Conservation (phyloP, 148 eudicot genomes). For the Beta vulgaris region DNA sequence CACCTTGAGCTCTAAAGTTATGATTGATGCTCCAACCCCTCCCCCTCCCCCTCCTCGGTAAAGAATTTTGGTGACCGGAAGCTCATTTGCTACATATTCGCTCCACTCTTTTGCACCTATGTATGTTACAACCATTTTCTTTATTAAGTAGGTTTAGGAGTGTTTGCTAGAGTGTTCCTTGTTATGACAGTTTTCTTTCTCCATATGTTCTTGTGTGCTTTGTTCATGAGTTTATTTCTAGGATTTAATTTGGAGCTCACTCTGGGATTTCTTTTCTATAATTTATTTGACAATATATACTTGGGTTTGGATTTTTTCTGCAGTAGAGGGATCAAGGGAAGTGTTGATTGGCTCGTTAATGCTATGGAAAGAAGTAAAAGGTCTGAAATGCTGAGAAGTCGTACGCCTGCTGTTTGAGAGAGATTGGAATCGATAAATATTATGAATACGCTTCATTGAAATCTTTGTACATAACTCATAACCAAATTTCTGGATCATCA, state of each 20-base stretch:
- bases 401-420: slow-evolving; percentile 45
- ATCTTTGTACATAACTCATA: slow-evolving; percentile 20
- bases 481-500: neutral
- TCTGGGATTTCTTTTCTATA: neutral
- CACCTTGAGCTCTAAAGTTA: neutral
- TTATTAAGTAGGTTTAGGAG: neutral
- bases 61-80: neutral
- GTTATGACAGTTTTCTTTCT: neutral
- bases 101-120: neutral
- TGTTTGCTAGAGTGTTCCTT: neutral
- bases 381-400: slow-evolving; percentile 71
- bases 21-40: neutral
- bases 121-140: too few relatives aligned
- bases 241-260: neutral
- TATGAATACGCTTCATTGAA: slow-evolving; percentile 4
- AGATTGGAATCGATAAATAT: neutral
- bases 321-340: slow-evolving; percentile 90
- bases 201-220: neutral
- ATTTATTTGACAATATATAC: neutral
- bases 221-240: neutral
- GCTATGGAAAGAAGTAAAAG: slow-evolving; percentile 95
- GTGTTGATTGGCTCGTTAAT: slow-evolving; percentile 89
- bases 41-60: too few relatives aligned
- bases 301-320: slow-evolving; percentile 18
- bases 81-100: neutral